Percentiles rank a stretch among this genome's conserved stretches.
phyloP scores from a whole-genome alignment of 176 grass and related monocot species.

The Chrysopogon serrulatus region DNA sequence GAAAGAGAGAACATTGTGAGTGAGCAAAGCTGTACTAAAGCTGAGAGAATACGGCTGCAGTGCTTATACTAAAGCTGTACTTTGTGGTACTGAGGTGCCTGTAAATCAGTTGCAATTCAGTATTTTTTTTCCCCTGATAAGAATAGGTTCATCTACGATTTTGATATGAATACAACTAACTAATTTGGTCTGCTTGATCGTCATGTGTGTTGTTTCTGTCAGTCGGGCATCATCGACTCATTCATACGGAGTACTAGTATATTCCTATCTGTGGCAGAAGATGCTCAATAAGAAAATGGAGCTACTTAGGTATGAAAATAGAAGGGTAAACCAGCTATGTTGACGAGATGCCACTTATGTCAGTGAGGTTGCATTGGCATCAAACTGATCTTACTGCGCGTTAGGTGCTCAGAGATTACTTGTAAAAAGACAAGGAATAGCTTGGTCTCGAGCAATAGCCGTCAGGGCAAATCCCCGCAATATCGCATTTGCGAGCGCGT shows the following conservation, averaged over 20 bases:
- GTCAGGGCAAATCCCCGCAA: too few relatives aligned
- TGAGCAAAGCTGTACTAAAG: slow-evolving; percentile 11
- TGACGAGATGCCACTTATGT: not conserved
- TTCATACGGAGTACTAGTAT: too few relatives aligned
- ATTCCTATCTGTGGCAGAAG: slow-evolving; percentile 80
- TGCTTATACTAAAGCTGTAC: not conserved
- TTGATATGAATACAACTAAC: not conserved
- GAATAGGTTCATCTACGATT: slow-evolving; percentile 1
- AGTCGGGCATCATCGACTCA: slow-evolving; percentile 75
- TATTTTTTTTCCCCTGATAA: not conserved
- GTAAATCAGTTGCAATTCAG: not conserved
- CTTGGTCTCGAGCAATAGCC: not conserved
- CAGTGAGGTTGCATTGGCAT: not conserved
- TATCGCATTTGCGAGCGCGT: not conserved
- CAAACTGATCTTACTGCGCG: not conserved
- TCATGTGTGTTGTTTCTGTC: slow-evolving; percentile 66
- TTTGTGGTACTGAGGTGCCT: not conserved
- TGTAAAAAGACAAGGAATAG: slow-evolving; percentile 32
- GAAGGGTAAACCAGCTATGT: not conserved
- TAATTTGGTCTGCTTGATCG: not conserved
- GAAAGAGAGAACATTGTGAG: not conserved
- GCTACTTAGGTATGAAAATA: slow-evolving; percentile 32
- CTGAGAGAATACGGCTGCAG: not conserved
- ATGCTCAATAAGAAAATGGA: slow-evolving; percentile 88
- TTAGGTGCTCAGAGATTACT: not conserved